Evolutionary conservation across 2,329 filamentous ascomycete species (phyloP), one percentile per base, ranked within the genome.

Genomic region (Venturia asperata): DNA sequence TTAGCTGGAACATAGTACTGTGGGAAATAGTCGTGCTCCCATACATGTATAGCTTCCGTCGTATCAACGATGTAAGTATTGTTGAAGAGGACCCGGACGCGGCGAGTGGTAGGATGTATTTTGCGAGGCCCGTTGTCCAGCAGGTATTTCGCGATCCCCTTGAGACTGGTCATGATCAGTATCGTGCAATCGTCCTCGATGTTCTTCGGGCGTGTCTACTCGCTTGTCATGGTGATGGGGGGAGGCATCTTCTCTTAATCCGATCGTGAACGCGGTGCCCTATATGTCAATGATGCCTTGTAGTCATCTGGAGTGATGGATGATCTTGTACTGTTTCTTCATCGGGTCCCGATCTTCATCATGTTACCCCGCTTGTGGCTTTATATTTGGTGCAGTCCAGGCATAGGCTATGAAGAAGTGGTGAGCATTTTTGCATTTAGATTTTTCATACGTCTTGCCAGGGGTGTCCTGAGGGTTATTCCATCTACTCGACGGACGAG

Each of bases 1-100:
- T 66, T 55, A 0, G 63, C 61, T 0, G 77, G 77, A 3, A 81
- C 69, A 64, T 80, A 81, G 66, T 76, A 78, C 34, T 82, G 75
- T 1, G 80, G 81, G 69, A 81, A 83, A 64, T 72, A 77, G 1
- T 77, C 74, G 66, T 83, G 80, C 68, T 77, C 75, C 75, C 75
- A 77, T 21, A 77, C 74, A 66, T 72, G 73, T 19, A 68, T 42
- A 17, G 75, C 73, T 27, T 66, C 61, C 13, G 72, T 75, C 11
- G 74, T 76, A 52, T 72, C 69, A 66, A 72, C 67, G 56, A 77
- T 72, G 69, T 73, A 76, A 24, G 61, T 55, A 63, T 71, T 71
- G 64, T 71, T 70, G 70, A 72, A 71, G 30, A 75, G 69, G 43
- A 73, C 64, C 49, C 74, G 71, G 41, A 77, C 68, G 11, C 71